Conservation (phyloP, 192 early-diverging fungal genomes). For the Coemansia sp. region DNA sequence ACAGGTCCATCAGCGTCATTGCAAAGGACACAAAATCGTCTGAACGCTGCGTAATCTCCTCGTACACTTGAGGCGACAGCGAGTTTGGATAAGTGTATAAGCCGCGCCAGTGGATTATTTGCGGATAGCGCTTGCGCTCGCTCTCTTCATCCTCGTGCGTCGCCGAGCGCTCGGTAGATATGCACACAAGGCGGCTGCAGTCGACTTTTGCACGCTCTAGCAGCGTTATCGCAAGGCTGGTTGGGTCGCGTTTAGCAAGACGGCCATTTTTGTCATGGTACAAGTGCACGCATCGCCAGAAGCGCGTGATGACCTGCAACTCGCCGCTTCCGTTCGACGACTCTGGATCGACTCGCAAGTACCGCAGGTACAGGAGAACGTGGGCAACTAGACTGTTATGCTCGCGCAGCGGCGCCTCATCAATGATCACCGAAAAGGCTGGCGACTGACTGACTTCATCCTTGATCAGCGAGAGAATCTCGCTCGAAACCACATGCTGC, state of each 20-base stretch:
- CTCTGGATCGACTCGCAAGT: slow-evolving; percentile 39
- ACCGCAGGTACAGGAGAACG: slow-evolving; percentile 48
- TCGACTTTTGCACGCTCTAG: slow-evolving; percentile 49
- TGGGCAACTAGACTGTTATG: slow-evolving; percentile 56
- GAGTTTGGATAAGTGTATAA: slow-evolving; percentile 44
- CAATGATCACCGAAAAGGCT: slow-evolving; percentile 52
- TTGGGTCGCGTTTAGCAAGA: slow-evolving; percentile 39
- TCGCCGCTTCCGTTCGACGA: slow-evolving; percentile 12
- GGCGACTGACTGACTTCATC: slow-evolving; percentile 57
- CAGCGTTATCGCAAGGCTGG: slow-evolving; percentile 35
- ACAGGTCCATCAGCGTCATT: slow-evolving; percentile 53
- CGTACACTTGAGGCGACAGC: slow-evolving; percentile 52
- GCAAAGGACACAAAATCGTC: slow-evolving; percentile 51
- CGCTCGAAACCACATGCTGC: slow-evolving; percentile 57
- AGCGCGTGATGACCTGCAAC: slow-evolving; percentile 49
- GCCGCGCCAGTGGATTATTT: slow-evolving; percentile 48
- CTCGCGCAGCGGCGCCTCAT: slow-evolving; percentile 53
- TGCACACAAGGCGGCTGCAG: slow-evolving; percentile 46
- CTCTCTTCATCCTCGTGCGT: slow-evolving; percentile 34
- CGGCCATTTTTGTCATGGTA: slow-evolving; percentile 40
- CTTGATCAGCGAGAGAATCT: slow-evolving; percentile 51
- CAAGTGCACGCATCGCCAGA: slow-evolving; percentile 56
- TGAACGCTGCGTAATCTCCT: slow-evolving; percentile 42
- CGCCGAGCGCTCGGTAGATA: slow-evolving; percentile 46
- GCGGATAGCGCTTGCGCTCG: slow-evolving; percentile 36